These are phyloP conservation scores for Akanthomyces lecanii DNA, from an alignment of 2,329 filamentous ascomycete species.

Conservation along the genomic window DNA sequence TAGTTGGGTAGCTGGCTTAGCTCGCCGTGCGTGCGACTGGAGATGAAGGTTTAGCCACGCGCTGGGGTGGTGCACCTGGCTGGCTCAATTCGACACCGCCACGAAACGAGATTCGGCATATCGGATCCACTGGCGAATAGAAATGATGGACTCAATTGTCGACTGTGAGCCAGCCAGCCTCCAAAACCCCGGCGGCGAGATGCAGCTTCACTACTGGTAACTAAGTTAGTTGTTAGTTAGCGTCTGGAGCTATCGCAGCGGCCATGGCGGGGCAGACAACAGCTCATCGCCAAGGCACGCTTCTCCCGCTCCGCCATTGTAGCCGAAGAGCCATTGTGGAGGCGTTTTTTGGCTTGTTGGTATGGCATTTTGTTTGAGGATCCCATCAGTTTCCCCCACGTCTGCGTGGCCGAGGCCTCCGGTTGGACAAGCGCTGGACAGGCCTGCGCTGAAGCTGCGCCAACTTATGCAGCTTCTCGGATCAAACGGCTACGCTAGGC, in stretches of 20 bases:
- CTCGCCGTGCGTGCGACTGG: too few relatives aligned
- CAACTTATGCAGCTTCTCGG: constrained; percentile 2
- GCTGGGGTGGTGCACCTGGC: not conserved
- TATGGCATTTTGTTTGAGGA: not conserved
- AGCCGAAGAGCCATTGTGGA: not conserved
- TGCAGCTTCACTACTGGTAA: not conserved
- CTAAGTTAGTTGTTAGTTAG: not conserved
- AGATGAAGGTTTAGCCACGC: not conserved
- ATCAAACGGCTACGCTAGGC: constrained; percentile 13
- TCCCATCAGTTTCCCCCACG: too few relatives aligned
- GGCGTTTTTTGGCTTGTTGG: not conserved
- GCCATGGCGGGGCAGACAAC: not conserved
- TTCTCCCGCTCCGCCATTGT: not conserved
- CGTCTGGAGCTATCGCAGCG: not conserved
- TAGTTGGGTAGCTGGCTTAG: not conserved
- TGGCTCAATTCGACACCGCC: constrained; percentile 5
- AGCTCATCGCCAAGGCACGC: constrained; percentile 3
- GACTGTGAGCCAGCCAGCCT: too few relatives aligned
- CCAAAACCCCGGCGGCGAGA: not conserved
- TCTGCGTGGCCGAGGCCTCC: not conserved
- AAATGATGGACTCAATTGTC: not conserved
- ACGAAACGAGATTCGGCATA: not conserved
- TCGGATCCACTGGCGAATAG: not conserved
- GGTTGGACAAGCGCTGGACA: not conserved
- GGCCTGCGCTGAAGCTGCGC: not conserved